These are phyloP conservation scores for Pulveroboletus sp. DNA, from an alignment of 768 basidiomycete genomes.

Conservation along the genomic window DNA sequence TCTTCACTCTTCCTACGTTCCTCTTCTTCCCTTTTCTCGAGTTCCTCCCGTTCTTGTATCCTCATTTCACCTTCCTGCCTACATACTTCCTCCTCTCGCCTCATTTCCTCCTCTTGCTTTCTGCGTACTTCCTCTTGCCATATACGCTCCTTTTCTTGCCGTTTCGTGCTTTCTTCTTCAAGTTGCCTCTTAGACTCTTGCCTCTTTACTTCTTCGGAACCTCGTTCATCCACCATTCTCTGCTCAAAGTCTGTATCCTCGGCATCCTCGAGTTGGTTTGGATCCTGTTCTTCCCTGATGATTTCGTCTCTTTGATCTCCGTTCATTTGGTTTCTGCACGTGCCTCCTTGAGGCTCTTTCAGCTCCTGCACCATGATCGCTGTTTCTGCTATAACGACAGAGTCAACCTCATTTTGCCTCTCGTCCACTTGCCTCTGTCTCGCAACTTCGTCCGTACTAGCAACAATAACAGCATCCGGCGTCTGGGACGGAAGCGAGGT, in stretches of 20 bases:
- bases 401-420: not conserved
- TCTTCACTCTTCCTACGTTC: conserved; percentile 11
- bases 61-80: conserved; percentile 29
- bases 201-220: conserved; percentile 2
- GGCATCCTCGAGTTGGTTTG: not conserved
- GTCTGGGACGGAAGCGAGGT: conserved; percentile 20
- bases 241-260: not conserved
- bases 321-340: conserved; percentile 1
- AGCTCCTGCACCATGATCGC: not conserved
- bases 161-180: not conserved
- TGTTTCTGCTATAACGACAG: not conserved
- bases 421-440: conserved; percentile 45
- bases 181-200: not conserved
- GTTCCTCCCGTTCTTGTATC: conserved; percentile 37
- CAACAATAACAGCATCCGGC: not conserved
- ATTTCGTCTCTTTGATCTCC: conserved; percentile 22
- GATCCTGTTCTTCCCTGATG: not conserved
- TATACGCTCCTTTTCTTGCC: conserved; percentile 31
- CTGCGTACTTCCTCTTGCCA: conserved; percentile 33
- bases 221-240: conserved; percentile 2
- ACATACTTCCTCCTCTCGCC: not conserved
- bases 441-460: conserved; percentile 30
- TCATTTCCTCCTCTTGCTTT: conserved; percentile 20
- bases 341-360: not conserved
- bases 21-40: conserved; percentile 39